Base-by-base conservation (phyloP, 2,329 filamentous ascomycete genomes). In the Macrophomina pseudophaseolina region DNA sequence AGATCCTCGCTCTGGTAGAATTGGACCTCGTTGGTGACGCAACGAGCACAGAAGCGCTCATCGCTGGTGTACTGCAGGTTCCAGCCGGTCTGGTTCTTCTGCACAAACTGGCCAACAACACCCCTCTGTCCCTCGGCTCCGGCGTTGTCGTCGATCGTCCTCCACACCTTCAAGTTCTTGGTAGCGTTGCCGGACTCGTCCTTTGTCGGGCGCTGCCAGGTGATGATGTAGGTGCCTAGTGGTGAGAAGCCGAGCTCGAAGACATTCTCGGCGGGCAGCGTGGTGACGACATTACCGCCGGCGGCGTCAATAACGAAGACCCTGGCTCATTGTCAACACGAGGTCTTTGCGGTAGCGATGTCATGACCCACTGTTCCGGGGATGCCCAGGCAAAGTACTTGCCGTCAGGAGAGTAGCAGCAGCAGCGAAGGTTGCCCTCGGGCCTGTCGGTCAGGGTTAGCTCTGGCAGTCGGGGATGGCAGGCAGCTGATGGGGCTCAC, bases 131-230 rank as follows among this genome's bases (percentile, higher is more conserved):
- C 87, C 68, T 81, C 82, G 58, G 81, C 87, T 53, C 86, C 86
- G 54, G 87, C 82, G 65, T 79, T 78, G 8, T 91, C 88, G 75
- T 94, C 91, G 65, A 92, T 82, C 42, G 92, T 93, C 76, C 89
- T 89, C 95, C 95, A 99, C 73, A 99, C 90, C 85, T 97, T 98
- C 71, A 99, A 84, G 78, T 99, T 99, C 87, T 97, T 97, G 72
- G 88, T 90, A 53, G 95, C 93, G 79, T 97, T 93, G 66, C 95
- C 95, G 68, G 91, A 90, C 75, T 94, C 94, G 75, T 98, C 94
- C 83, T 98, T 98, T 71, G 87, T 86, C 8, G 93, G 91, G 42
- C 95, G 90, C 83, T 99, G 94, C 93, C 94, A 98, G 64, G 95
- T 98, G 77, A 97, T 97, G 77, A 98, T 84, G 80, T 92, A 99